phyloP scores from a whole-genome alignment of 306 rosid genomes.

The Medicago arabica region DNA sequence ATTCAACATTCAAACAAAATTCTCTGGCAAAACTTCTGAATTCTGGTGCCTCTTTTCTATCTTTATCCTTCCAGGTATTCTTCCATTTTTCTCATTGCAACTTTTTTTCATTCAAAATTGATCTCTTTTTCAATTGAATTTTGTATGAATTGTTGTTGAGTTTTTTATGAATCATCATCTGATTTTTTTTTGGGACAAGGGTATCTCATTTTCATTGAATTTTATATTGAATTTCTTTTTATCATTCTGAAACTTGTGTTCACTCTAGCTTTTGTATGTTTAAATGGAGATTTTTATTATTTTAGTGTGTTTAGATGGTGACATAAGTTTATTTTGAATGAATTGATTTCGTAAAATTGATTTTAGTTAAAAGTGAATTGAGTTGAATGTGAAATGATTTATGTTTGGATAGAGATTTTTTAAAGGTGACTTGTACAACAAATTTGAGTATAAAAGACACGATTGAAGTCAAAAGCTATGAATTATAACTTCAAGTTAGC shows the following conservation, averaged over 20 bases:
- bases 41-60: conserved; percentile 21
- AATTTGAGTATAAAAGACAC: too few species aligned
- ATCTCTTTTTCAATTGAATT: neutral
- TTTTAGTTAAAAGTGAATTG: too few species aligned
- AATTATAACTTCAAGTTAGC: too few species aligned
- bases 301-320: too few species aligned
- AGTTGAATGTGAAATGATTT: too few species aligned
- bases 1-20: conserved; percentile 15
- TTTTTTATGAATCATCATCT: conserved; percentile 28
- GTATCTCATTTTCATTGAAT: neutral
- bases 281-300: conserved; percentile 15
- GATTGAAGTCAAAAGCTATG: too few species aligned
- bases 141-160: conserved; percentile 2
- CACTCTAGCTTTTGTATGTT: neutral
- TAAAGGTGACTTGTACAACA: too few species aligned
- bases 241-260: conserved; percentile 1
- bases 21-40: conserved; percentile 41
- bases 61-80: conserved; percentile 37
- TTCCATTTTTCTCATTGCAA: neutral
- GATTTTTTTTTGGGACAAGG: neutral
- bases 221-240: neutral
- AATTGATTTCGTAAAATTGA: too few species aligned
- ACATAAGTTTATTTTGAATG: too few species aligned
- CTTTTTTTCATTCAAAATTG: neutral
- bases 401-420: too few species aligned